Evolutionary conservation across 768 basidiomycete species (phyloP).

Genomic region (Termitomyces sp.): DNA sequence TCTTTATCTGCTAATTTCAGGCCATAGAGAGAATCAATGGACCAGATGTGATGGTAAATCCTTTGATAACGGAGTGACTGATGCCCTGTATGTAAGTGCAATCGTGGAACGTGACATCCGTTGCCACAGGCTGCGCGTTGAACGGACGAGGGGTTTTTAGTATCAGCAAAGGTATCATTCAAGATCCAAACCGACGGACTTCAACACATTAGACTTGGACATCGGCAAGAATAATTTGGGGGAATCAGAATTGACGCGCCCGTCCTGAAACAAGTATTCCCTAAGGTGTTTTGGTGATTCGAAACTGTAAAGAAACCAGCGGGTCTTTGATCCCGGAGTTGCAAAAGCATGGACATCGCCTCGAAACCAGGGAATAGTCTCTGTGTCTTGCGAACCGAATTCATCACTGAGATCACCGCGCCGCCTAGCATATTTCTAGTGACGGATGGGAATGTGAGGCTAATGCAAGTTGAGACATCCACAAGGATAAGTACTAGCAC

Average conservation of each 20-base stretch:
- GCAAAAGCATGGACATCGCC: background rate
- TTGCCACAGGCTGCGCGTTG: background rate
- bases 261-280: background rate
- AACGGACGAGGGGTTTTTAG: background rate
- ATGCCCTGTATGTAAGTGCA: background rate
- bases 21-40: background rate
- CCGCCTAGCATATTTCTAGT: background rate
- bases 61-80: background rate
- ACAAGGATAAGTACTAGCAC: no score
- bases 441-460: no score
- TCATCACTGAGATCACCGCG: background rate
- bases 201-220: slow-evolving; percentile 5
- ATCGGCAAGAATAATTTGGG: background rate
- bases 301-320: background rate
- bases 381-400: background rate
- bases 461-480: no score
- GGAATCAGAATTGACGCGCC: background rate
- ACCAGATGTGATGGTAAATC: background rate
- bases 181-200: background rate
- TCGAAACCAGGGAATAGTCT: background rate
- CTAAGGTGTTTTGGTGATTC: background rate
- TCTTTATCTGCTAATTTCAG: background rate
- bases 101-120: background rate
- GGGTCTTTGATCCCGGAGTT: background rate
- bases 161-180: background rate